A percentile compares a stretch with the other conserved stretches of the same genome.
Evolutionary conservation across 148 eudicot species (phyloP).

Genomic region (Spergularia marina): DNA sequence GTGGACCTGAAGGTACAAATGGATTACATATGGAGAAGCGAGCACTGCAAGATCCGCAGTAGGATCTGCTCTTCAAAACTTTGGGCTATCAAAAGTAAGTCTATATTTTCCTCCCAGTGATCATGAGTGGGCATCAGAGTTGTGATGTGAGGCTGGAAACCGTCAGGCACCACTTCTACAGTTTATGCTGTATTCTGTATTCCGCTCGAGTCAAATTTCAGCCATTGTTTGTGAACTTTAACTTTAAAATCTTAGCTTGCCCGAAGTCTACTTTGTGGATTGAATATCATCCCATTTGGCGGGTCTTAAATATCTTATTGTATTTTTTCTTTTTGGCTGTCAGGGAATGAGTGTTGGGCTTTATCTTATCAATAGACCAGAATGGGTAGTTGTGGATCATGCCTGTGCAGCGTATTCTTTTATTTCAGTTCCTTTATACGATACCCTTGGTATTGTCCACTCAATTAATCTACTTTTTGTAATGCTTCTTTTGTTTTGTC

Average conservation of each 20-base stretch:
- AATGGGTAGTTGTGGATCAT: conserved; percentile 93
- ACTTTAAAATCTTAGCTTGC: neutral
- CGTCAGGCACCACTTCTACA: neutral
- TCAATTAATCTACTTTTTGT: neutral
- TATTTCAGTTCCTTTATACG: conserved; percentile 86
- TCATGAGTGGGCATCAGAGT: neutral
- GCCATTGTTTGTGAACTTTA: neutral
- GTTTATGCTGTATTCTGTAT: neutral
- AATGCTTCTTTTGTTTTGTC: conserved; percentile 17
- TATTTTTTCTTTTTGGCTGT: conserved; percentile 4
- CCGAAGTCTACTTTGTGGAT: neutral
- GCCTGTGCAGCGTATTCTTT: conserved; percentile 93
- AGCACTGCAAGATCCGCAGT: conserved; percentile 74
- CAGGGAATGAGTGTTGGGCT: conserved; percentile 92
- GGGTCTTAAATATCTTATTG: neutral
- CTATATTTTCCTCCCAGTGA: neutral
- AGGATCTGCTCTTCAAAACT: conserved; percentile 76
- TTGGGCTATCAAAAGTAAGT: conserved; percentile 68
- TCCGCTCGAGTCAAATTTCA: neutral
- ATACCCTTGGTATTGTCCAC: conserved; percentile 65
- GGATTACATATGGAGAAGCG: conserved; percentile 94
- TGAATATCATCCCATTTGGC: neutral
- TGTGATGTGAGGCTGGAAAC: conserved; percentile 2
- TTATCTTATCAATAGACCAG: conserved; percentile 88
- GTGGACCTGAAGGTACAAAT: conserved; percentile 67